Evolutionary conservation across 2,329 filamentous ascomycete species (phyloP), one percentile per base, ranked within the genome.

Genomic region (Arthrobotrys iridis): DNA sequence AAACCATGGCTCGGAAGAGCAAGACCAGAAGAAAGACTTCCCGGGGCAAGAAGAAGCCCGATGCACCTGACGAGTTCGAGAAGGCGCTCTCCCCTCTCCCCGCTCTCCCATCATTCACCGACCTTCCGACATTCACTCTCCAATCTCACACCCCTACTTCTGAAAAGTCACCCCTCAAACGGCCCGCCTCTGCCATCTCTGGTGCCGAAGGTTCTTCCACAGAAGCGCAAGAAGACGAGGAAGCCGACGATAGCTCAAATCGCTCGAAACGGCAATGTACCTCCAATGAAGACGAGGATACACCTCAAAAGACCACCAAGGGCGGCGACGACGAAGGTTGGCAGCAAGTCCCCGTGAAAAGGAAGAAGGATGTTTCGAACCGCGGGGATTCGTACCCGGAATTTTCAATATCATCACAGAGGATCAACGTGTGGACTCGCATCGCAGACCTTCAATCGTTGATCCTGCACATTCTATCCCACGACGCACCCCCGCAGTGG

Each of bases 391-490:
- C 80, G n/a, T 78, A 79, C 26, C 79, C 80, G 1, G 74, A 78
- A 50, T 78, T 80, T 52, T 30, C 41, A 13, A 28, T 79, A 11
- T 76, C 77, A 24, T 77, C 78, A 7, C 73, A 77, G 28, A 86
- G 87, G 78, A 83, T 91, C 4, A 86, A 88, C 78, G 84, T 85
- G 76, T 88, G 87, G 81, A 86, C 91, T 80, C 87, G 87, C 76
- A 84, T 91, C 48, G 86, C 85, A 73, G 87, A 89, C 76, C 81
- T 91, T 60, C 88, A 89, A 79, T 87, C 87, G 76, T 83, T 91
- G 45, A 84, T 90, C 24, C 83, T 90, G 8, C 91, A 91, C 81
- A 85, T 91, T 70, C 87, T 90, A 70, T 88, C 89, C 76, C 88
- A 91, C 80, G 89, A 88, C 10, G 80, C 85, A 1, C 85, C 87